Base-by-base conservation (phyloP, 1,284 basidiomycete species). In the Papiliotrema nemorosa region DNA sequence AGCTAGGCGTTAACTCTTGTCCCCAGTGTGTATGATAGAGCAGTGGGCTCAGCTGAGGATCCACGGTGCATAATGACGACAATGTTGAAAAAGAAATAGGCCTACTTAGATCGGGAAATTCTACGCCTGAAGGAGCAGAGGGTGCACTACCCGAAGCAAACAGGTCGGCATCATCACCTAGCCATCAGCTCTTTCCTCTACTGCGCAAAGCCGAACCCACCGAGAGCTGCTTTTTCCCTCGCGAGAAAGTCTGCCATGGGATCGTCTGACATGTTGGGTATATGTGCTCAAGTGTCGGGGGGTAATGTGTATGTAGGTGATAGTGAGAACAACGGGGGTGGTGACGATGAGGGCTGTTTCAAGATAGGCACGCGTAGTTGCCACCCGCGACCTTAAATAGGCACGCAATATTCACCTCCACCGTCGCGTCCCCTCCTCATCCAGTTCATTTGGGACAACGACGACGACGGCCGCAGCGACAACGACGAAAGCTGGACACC, bases 201-300 rank as follows among this genome's bases (percentile, higher is more conserved):
- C 24, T 21, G 38, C 35, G 22, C n/a, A 24, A 16, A 14, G 21
- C 21, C 31, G 3, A 16, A 56, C 70, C 47, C 48, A 74, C 73
- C 73, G 29, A 75, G 65, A 31, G 66, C 65, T 31, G 68, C 71
- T 59, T 72, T 70, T 54, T 75, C 73, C 40, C 70, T 55, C 24
- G 73, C 73, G 31, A 75, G 66, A 65, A 74, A 75, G 57, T 74
- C 73, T 33, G 73, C 73, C 50, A 68, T 74, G 35, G 72, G 70
- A 62, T 74, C 72, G 64, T 73, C 73, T 41, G 67, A 67, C 73
- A 75, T 75, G 35, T n/a, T 64, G 53, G 9, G 31, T 16, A 16
- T 33, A 33, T 33, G 31, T 33, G 16, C 9, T 33, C 31, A n/a
- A n/a, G n/a, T n/a, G n/a, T n/a, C n/a, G n/a, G n/a, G 31, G 31